Conservation (phyloP, 768 basidiomycete species). For the Pisolithus sp. region DNA sequence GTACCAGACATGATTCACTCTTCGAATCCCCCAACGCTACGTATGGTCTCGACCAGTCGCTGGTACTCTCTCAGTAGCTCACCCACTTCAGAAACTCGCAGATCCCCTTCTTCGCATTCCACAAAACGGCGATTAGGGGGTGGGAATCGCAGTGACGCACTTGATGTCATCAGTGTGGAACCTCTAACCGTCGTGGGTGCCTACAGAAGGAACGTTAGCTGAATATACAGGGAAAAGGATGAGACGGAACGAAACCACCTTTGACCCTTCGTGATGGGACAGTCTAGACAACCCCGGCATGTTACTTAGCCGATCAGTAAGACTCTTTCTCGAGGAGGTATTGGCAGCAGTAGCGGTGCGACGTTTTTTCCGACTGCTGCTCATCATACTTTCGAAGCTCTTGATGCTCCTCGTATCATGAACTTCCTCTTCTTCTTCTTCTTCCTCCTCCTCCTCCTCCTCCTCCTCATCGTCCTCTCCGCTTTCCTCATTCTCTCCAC, state of each 20-base stretch:
- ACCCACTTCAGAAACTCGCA: slow-evolving; percentile 74
- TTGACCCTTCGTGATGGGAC: slow-evolving; percentile 26
- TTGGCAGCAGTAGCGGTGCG: slow-evolving; percentile 4
- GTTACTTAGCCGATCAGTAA: slow-evolving; percentile 77
- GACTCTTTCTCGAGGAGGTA: slow-evolving; percentile 48
- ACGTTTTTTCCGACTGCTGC: slow-evolving; percentile 20
- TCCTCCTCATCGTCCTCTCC: slow-evolving; percentile 26
- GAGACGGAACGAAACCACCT: slow-evolving; percentile 23
- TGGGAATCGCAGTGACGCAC: slow-evolving; percentile 36
- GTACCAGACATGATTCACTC: slow-evolving; percentile 5
- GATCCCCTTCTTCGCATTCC: slow-evolving; percentile 66
- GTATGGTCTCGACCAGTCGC: slow-evolving; percentile 64
- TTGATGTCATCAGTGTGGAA: slow-evolving; percentile 27
- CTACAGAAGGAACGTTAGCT: background rate
- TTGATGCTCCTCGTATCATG: slow-evolving; percentile 69
- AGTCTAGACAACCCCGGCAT: slow-evolving; percentile 55
- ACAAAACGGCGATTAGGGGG: slow-evolving; percentile 68
- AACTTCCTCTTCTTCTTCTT: slow-evolving; percentile 19
- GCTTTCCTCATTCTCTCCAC: slow-evolving; percentile 15
- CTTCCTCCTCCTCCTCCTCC: slow-evolving; percentile 25
- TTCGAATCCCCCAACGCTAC: slow-evolving; percentile 42
- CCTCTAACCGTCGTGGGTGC: slow-evolving; percentile 3
- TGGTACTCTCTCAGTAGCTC: slow-evolving; percentile 79
- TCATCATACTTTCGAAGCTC: slow-evolving; percentile 87
- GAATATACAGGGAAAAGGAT: slow-evolving; percentile 6